Base-by-base conservation (phyloP, 805 yeast genomes). In the Wickerhamiella dianesei region DNA sequence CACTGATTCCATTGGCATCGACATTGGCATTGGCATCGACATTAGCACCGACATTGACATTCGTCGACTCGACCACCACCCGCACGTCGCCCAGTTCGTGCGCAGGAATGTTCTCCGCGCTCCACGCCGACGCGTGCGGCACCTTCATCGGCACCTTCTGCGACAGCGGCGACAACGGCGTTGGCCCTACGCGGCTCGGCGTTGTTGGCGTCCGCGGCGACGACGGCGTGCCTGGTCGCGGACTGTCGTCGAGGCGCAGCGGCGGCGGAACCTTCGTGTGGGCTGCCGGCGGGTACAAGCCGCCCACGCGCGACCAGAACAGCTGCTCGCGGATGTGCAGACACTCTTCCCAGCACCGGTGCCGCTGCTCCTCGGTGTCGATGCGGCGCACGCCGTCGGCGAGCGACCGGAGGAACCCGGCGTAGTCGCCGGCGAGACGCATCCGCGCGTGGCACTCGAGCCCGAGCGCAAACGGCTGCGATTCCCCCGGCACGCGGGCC, bases 251-350 rank as follows among this genome's bases (percentile, higher is more conserved):
- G 12, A 25, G 6, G 32, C 32, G 32, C 32, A 25, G 12, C 12
- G 32, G 32, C 32, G 32, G 32, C 12, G 32, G 32, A 25, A 25
- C 32, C 32, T 25, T 25, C 32, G 32, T 25, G 32, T 25, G 32
- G 17, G 19, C 39, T 22, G 14, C 16, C 4, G 41, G 41, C 17
- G 55, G 51, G 49, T 48, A 57, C 35, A 56, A 50, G 13, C 63
- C 68, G 4, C 96, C 96, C 19, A 80, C 62, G 52, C 85, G 77
- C 6, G 94, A 71, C 89, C 94, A 89, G 64, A 81, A 84, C 53
- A 88, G 69, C 58, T 81, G 80, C 39, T 76, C 74, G 46, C 95
- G 74, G 18, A 85, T 68, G 55, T 78, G 73, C 36, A 74, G 65
- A 35, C 79, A 61, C 55, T 79, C 83, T 25, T 72, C 64, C 82